A percentile compares a stretch with the other conserved stretches of the same genome.
Conservation (phyloP, 2,329 filamentous ascomycete species). For the Aspergillus pseudonomiae region DNA sequence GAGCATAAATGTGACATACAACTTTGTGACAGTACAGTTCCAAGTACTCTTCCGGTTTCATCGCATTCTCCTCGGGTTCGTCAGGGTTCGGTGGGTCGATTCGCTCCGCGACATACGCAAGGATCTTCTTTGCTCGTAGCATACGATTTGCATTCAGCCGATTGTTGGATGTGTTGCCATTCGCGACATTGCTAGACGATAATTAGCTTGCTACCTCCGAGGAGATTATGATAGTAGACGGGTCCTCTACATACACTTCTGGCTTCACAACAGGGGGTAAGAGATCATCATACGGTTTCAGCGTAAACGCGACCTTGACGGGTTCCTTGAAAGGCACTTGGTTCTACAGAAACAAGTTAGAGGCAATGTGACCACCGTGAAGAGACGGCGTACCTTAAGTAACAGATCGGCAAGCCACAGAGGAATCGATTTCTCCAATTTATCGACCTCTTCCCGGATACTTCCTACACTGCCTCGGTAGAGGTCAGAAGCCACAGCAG, state of each 20-base stretch:
- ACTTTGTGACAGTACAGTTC: constrained; percentile 94
- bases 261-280: constrained; percentile 73
- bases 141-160: constrained; percentile 95
- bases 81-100: constrained; percentile 72
- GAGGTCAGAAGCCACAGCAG: constrained; percentile 74
- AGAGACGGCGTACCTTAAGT: constrained; percentile 56
- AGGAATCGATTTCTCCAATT: constrained; percentile 82
- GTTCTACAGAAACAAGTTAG: constrained; percentile 58
- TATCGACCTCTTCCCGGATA: constrained; percentile 74
- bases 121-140: constrained; percentile 91
- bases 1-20: constrained; percentile 56
- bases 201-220: constrained; percentile 8
- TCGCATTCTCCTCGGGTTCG: constrained; percentile 59
- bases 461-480: constrained; percentile 86
- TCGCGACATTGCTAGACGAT: constrained; percentile 24
- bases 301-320: constrained; percentile 90
- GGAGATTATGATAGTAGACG: background rate
- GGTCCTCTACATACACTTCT: constrained; percentile 61
- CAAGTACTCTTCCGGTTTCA: constrained; percentile 88
- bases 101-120: constrained; percentile 87
- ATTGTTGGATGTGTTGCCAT: constrained; percentile 58
- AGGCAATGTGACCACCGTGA: constrained; percentile 20
- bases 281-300: constrained; percentile 76
- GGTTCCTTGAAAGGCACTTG: constrained; percentile 84
- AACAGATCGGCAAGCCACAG: constrained; percentile 92